Evolutionary conservation across 1,284 basidiomycete species (phyloP).

Genomic region (Blastosporella zonata): DNA sequence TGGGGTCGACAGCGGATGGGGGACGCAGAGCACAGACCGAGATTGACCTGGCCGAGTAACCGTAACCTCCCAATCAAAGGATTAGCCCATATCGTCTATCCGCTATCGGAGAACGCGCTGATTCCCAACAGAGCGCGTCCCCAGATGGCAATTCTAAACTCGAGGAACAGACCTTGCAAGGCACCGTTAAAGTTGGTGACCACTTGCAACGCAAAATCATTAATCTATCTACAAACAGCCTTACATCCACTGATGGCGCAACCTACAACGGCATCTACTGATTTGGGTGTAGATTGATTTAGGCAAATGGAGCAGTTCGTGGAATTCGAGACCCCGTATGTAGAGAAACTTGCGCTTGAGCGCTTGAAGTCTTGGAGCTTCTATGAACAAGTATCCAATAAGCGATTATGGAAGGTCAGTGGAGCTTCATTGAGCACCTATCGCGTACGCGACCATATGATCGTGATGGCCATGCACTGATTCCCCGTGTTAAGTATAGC

Average conservation of each 20-base stretch:
- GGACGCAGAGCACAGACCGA: too few relatives aligned
- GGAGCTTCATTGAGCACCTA: background rate
- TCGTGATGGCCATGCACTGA: background rate
- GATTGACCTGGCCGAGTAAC: too few relatives aligned
- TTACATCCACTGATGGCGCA: background rate
- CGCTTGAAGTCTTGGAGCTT: too few relatives aligned
- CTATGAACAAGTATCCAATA: background rate
- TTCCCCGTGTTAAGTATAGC: background rate
- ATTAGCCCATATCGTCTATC: too few relatives aligned
- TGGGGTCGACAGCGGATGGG: too few relatives aligned
- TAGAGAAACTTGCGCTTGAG: too few relatives aligned
- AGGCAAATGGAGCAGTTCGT: background rate
- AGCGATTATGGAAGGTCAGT: background rate
- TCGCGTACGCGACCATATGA: background rate
- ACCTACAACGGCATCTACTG: background rate
- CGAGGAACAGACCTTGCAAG: background rate
- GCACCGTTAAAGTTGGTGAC: background rate
- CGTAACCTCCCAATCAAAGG: too few relatives aligned
- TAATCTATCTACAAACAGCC: background rate
- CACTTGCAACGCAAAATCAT: background rate
- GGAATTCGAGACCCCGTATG: too few relatives aligned
- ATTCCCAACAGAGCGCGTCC: conserved; percentile 30
- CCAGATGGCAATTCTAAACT: background rate
- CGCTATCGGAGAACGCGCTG: too few relatives aligned
- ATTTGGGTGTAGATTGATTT: background rate